Evolutionary conservation across 495 filamentous ascomycete genomes (phyloP).

Genomic region (Glarea lozoyensis): DNA sequence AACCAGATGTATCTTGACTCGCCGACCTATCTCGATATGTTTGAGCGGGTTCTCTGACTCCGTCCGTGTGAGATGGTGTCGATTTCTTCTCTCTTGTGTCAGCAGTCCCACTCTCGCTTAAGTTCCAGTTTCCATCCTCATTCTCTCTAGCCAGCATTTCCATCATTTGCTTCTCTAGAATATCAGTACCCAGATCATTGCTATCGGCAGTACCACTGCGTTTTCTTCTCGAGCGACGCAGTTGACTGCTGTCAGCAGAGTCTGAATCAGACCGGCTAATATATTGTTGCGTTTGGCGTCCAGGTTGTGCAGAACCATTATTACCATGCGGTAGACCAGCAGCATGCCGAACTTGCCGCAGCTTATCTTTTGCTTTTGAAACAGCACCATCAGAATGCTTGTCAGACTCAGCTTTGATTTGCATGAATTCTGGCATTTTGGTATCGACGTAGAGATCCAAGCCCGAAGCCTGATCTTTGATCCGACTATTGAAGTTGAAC

Average conservation of each 20-base stretch:
- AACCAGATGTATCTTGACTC: conserved; percentile 12
- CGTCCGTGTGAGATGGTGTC: too few species aligned
- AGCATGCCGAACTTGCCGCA: conserved; percentile 30
- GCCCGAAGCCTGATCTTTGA: conserved; percentile 4
- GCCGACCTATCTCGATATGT: neutral
- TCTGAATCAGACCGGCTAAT: conserved; percentile 23
- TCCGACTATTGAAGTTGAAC: conserved; percentile 1
- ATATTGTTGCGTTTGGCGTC: conserved; percentile 11
- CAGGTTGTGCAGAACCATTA: conserved; percentile 19
- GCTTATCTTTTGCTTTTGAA: conserved; percentile 35
- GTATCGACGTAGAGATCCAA: conserved; percentile 18
- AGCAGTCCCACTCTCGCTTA: too few species aligned
- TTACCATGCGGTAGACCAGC: conserved; percentile 36
- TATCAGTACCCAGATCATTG: conserved; percentile 34
- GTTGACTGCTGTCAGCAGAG: conserved; percentile 16
- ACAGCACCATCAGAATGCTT: conserved; percentile 12
- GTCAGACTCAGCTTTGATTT: conserved; percentile 15
- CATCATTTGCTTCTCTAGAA: conserved; percentile 60
- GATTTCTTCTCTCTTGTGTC: too few species aligned
- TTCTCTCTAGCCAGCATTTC: conserved; percentile 50
- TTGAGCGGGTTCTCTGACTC: neutral
- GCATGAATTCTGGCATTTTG: conserved; percentile 21
- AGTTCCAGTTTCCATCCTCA: conserved; percentile 23
- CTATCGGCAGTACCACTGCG: conserved; percentile 19
- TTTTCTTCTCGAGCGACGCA: conserved; percentile 4